Base-by-base conservation (phyloP, 306 rosid species). In the Crotalaria pallida region DNA sequence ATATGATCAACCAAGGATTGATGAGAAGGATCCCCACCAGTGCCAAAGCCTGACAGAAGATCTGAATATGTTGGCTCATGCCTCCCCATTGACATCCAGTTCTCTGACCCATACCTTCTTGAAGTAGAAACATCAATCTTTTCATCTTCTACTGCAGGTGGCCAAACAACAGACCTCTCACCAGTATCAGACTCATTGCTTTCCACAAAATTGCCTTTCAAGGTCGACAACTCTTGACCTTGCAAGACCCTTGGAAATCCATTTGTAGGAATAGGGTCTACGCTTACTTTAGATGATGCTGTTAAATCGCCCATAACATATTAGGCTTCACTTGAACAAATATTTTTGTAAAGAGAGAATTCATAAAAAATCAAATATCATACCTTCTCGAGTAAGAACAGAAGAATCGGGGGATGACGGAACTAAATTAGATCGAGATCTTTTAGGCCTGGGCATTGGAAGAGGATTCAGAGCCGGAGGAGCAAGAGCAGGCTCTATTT, bases 151-250 rank as follows among this genome's bases (percentile, higher is more conserved):
- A 80, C 58, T 27, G 5, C 3, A 64, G 82, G 77, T 8, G 85
- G 84, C 94, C 94, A 81, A 43, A 59, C 88, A 70, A 64, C 81
- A 24, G 92, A 78, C 78, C 85, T 89, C 63, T 84, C 94, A 17
- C 82, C 85, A 19, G 79, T 62, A 67, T 82, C 96, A 27, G 82
- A 72, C 62, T 84, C 87, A 2, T 79, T 89, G 34, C 90, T 82
- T 49, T 86, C 97, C 3, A 47, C 80, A 43, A 84, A 73, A 71
- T 81, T 87, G 75, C 84, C 96, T 71, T 86, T 80, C 85, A 85
- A 82, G 86, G 90, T 85, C 89, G 92, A 19, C 59, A 79, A 81
- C 66, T 92, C 98, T 92, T 92, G 98, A 92, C 96, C 98, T 87
- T 87, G 98, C 98, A 89, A 92, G 90, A 83, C 96, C 92, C 90